Conservation (phyloP, 345 rosid species). For the Microthlaspi erraticum region DNA sequence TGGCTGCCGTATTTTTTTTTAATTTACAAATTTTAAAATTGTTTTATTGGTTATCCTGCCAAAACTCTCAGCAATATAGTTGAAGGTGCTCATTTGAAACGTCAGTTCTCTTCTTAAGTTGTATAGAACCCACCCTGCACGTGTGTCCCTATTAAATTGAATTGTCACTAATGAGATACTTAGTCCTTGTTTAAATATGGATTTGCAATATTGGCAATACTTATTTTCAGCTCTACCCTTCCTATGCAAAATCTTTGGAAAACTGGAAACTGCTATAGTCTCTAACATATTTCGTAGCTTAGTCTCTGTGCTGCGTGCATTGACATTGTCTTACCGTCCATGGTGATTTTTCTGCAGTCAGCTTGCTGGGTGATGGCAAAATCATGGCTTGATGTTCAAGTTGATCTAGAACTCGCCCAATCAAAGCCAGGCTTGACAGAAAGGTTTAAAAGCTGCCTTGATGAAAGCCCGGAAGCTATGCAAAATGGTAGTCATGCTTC, state of each 20-base stretch:
- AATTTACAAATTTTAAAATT: background rate
- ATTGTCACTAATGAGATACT: slow-evolving; percentile 17
- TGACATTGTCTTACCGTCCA: slow-evolving; percentile 14
- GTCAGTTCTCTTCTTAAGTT: background rate
- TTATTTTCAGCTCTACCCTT: slow-evolving; percentile 1
- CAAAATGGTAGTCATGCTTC: slow-evolving; percentile 54
- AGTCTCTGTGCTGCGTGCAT: background rate
- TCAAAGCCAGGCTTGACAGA: slow-evolving; percentile 71
- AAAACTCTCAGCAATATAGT: slow-evolving; percentile 3
- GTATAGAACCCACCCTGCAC: slow-evolving; percentile 18
- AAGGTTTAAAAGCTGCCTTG: slow-evolving; percentile 63
- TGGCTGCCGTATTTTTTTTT: background rate
- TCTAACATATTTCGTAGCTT: slow-evolving; percentile 12
- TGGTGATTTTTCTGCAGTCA: slow-evolving; percentile 59
- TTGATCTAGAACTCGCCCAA: slow-evolving; percentile 82
- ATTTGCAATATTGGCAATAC: background rate
- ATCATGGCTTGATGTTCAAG: slow-evolving; percentile 98
- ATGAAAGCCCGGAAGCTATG: slow-evolving; percentile 67
- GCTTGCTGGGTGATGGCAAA: slow-evolving; percentile 99
- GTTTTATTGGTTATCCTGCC: slow-evolving; percentile 21
- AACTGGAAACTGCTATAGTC: background rate
- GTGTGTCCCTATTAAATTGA: slow-evolving; percentile 9
- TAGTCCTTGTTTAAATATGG: slow-evolving; percentile 22
- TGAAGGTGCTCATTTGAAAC: slow-evolving; percentile 19
- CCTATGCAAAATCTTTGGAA: slow-evolving; percentile 5